These are phyloP conservation scores for Teunomyces cretensis DNA, from an alignment of 805 yeast species.

Conservation along the genomic window DNA sequence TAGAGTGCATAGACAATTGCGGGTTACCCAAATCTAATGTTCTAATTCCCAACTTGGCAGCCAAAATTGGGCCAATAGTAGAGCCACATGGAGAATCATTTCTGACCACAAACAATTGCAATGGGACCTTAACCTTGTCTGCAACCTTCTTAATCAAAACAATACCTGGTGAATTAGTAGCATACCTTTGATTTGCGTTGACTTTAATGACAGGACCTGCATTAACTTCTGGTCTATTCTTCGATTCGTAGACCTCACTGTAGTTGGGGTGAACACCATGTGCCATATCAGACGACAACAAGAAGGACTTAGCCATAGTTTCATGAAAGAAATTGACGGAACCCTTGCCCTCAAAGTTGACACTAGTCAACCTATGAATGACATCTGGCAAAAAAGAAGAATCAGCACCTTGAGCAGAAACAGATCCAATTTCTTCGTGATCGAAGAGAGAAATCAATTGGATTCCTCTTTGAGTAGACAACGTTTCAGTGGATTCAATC, in stretches of 20 bases:
- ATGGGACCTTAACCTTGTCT: constrained; percentile 64
- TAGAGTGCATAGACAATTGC: constrained; percentile 89
- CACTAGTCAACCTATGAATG: constrained; percentile 59
- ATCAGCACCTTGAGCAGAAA: constrained; percentile 95
- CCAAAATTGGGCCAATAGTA: constrained; percentile 92
- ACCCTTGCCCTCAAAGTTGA: constrained; percentile 18
- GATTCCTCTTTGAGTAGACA: constrained; percentile 55
- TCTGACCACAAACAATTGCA: constrained; percentile 89
- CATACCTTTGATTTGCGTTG: constrained; percentile 94
- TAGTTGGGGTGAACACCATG: constrained; percentile 97
- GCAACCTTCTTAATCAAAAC: constrained; percentile 76
- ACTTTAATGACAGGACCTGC: constrained; percentile 90
- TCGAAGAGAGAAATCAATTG: constrained; percentile 83
- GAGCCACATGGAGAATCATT: constrained; percentile 95
- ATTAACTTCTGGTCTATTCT: constrained; percentile 79
- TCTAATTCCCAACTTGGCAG: constrained; percentile 82
- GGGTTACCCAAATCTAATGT: constrained; percentile 91
- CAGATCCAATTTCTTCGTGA: constrained; percentile 94
- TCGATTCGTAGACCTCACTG: constrained; percentile 66
- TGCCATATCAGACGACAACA: constrained; percentile 93
- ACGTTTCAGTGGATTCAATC: constrained; percentile 47
- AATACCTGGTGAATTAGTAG: constrained; percentile 89
- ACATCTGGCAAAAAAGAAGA: constrained; percentile 85
- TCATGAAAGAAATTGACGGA: constrained; percentile 41
- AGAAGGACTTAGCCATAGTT: constrained; percentile 73